Percentiles rank a stretch among this genome's conserved stretches.
Conservation (phyloP, 768 basidiomycete genomes). For the Boletus rubescentipes region DNA sequence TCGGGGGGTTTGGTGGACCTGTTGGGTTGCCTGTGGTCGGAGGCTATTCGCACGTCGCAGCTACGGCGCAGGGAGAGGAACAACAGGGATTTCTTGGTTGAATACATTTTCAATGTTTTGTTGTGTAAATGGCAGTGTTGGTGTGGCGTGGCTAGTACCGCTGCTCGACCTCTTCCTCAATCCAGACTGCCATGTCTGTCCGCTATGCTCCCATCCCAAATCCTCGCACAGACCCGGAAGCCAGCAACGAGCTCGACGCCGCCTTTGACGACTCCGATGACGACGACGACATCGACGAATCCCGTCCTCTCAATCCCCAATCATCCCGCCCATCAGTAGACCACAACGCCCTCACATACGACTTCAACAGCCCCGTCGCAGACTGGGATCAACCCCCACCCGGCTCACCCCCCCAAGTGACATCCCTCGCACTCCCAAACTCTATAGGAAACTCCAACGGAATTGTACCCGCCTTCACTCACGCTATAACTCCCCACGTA, state of each 20-base stretch:
- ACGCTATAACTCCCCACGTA: conserved; percentile 23
- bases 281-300: conserved; percentile 47
- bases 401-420: conserved; percentile 71
- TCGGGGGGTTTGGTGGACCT: conserved; percentile 31
- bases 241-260: conserved; percentile 73
- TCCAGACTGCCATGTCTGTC: conserved; percentile 40
- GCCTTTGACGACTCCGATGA: conserved; percentile 83
- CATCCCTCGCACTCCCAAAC: conserved; percentile 65
- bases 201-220: conserved; percentile 72
- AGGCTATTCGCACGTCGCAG: conserved; percentile 13
- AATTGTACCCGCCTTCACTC: conserved; percentile 50
- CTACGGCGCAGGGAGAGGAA: conserved; percentile 6
- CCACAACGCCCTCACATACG: conserved; percentile 50
- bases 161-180: not conserved
- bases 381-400: conserved; percentile 85
- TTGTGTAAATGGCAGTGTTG: conserved; percentile 12
- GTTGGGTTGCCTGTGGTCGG: conserved; percentile 21
- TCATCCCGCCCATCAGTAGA: conserved; percentile 23
- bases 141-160: not conserved
- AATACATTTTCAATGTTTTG: not conserved
- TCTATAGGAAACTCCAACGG: conserved; percentile 77
- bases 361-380: conserved; percentile 65
- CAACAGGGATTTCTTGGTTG: conserved; percentile 24
- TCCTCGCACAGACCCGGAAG: conserved; percentile 46
- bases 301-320: conserved; percentile 51